These are phyloP conservation scores for Daldinia sp. DNA, from an alignment of 2,329 filamentous ascomycete genomes.

Conservation along the genomic window DNA sequence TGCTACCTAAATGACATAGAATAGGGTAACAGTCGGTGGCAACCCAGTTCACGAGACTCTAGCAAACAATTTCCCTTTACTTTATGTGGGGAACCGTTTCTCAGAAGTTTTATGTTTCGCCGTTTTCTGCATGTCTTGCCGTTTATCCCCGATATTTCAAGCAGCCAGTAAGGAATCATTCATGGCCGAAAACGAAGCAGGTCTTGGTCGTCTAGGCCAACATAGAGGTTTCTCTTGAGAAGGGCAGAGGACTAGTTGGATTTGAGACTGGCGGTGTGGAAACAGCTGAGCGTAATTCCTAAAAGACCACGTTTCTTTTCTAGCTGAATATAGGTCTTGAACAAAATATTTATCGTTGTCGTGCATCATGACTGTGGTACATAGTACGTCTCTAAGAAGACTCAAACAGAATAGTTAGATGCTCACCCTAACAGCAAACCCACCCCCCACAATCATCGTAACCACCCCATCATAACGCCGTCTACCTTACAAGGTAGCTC, in stretches of 20 bases:
- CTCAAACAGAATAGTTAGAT: conserved; percentile 20
- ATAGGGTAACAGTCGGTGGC: conserved; percentile 3
- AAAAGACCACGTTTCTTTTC: conserved; percentile 30
- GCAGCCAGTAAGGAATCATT: conserved; percentile 19
- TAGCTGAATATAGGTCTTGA: conserved; percentile 30
- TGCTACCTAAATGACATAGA: conserved; percentile 10
- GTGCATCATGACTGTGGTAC: conserved; percentile 38
- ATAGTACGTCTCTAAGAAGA: conserved; percentile 33
- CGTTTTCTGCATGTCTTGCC: conserved; percentile 38
- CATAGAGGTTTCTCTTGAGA: conserved; percentile 15
- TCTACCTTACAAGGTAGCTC: conserved; percentile 18
- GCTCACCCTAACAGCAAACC: conserved; percentile 21
- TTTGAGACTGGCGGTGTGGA: conserved; percentile 36
- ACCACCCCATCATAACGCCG: conserved; percentile 28
- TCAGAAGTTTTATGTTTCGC: conserved; percentile 20
- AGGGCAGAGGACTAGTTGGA: conserved; percentile 11
- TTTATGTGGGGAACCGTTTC: conserved; percentile 15
- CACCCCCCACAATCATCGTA: conserved; percentile 6
- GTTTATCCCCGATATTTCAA: background rate
- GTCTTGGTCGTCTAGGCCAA: conserved; percentile 24
- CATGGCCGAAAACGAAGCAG: conserved; percentile 19
- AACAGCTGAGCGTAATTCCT: conserved; percentile 19
- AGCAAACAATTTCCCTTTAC: conserved; percentile 15
- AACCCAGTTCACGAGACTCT: background rate
- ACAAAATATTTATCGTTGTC: conserved; percentile 28